Evolutionary conservation across 2,329 filamentous ascomycete genomes (phyloP), one percentile per base, ranked within the genome.

Genomic region (Nigrograna mackinnonii): DNA sequence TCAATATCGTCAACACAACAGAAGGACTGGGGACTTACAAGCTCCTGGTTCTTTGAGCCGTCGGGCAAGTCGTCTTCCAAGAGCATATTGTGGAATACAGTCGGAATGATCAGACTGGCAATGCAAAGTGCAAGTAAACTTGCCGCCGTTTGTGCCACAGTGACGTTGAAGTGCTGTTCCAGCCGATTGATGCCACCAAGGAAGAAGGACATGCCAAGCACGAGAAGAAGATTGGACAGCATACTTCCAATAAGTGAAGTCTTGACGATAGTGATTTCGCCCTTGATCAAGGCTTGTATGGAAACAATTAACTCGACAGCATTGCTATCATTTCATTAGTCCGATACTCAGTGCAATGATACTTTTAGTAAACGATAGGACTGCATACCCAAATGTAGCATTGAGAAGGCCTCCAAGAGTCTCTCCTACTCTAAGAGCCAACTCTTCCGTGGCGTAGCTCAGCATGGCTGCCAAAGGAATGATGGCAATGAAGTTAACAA

Each of bases 401-500:
- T 96, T 96, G 43, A 96, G 77, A 24, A 97, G 74, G 42, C 91
- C 92, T 48, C 92, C 92, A 2, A 96, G 73, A 0, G 89, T 91
- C 67, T 96, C 91, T 37, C 91, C 91, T 42, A 73, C 71, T 43
- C 85, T 79, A 40, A 91, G 71, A 3, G 91, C 88, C 51, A 96
- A 86, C 67, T 96, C 91, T 67, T 97, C 92, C 0, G 92, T 96
- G 1, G 89, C 89, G 59, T 87, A 95, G 56, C 87, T 86, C 18
- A 97, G 77, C 75, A 96, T 85, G 12, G 86, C 88, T 3, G 92
- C 92, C 30, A 96, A 77, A 0, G 91, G 91, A 45, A 96, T 85
- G 55, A 96, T 96, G 47, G 91, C 92, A 50, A 96, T 80, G 60
- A 96, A 96, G 73, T 96, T 96, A 69, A 96, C 80, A 42, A 91